phyloP scores from a whole-genome alignment of 257 asterid species.

The Solanum chilense region DNA sequence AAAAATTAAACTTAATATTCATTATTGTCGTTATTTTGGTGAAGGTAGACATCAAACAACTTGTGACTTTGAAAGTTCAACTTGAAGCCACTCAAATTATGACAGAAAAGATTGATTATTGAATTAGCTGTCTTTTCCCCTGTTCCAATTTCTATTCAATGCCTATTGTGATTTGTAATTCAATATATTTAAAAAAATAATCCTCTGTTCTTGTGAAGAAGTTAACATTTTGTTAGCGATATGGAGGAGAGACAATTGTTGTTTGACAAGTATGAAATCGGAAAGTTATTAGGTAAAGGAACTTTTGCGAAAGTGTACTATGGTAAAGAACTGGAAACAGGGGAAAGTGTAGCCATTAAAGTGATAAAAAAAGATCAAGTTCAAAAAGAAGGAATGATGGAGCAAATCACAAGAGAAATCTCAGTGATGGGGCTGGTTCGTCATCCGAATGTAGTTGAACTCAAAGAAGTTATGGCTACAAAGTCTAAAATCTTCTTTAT shows the following conservation, averaged over 20 bases:
- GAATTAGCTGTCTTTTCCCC: neutral
- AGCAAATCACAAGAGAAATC: slow-evolving; percentile 47
- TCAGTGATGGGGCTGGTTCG: slow-evolving; percentile 50
- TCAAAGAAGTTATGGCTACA: slow-evolving; percentile 56
- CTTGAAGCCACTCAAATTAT: too few species aligned
- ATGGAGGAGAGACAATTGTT: slow-evolving; percentile 28
- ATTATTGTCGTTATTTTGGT: neutral
- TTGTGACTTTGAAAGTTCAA: neutral
- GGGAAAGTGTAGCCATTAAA: slow-evolving; percentile 53
- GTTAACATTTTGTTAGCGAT: neutral
- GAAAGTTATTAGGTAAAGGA: slow-evolving; percentile 39
- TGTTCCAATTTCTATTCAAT: neutral
- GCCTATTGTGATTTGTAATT: neutral
- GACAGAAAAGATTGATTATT: neutral
- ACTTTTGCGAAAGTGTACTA: slow-evolving; percentile 51
- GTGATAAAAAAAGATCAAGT: slow-evolving; percentile 42
- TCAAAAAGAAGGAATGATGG: slow-evolving; percentile 35
- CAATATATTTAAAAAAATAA: neutral
- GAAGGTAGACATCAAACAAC: neutral
- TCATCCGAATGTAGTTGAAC: slow-evolving; percentile 45
- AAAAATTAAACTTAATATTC: neutral
- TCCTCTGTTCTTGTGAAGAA: neutral
- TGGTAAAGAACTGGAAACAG: slow-evolving; percentile 21
- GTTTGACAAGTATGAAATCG: slow-evolving; percentile 46
- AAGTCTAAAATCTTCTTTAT: slow-evolving; percentile 38